phyloP scores from a whole-genome alignment of 768 basidiomycete species.

The Mycena sanguinolenta region DNA sequence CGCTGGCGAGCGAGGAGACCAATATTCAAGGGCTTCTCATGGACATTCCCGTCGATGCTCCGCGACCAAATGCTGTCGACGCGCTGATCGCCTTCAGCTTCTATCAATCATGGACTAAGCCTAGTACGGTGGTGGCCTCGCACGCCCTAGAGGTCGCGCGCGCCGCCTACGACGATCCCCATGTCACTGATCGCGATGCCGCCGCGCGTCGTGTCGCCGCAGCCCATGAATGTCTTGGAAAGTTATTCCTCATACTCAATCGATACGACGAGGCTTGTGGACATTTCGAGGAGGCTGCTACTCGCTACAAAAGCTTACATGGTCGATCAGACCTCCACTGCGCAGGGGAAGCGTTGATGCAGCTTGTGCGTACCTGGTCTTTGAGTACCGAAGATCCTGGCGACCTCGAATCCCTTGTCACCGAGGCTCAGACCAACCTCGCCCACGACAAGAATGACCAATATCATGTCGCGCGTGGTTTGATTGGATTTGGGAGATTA shows the following conservation, averaged over 20 bases:
- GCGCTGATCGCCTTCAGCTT: slow-evolving; percentile 35
- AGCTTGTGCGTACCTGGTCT: neutral
- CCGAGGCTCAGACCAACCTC: slow-evolving; percentile 5
- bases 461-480: slow-evolving; percentile 6
- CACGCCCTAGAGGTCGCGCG: slow-evolving; percentile 22
- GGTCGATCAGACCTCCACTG: neutral
- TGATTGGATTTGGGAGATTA: slow-evolving; percentile 12
- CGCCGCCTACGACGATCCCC: neutral
- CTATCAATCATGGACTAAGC: slow-evolving; percentile 35
- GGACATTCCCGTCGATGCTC: slow-evolving; percentile 8
- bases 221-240: slow-evolving; percentile 13
- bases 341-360: slow-evolving; percentile 5
- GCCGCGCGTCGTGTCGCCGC: no score
- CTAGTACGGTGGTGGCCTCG: slow-evolving; percentile 22
- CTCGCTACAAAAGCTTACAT: neutral
- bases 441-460: neutral
- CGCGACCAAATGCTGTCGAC: slow-evolving; percentile 24
- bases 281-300: slow-evolving; percentile 5
- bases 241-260: neutral
- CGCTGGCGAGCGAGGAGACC: neutral
- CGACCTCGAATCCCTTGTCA: neutral
- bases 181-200: no score
- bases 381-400: no score
- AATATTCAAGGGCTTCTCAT: slow-evolving; percentile 30
- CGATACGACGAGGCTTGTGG: slow-evolving; percentile 5